phyloP scores from a whole-genome alignment of 2,329 filamentous ascomycete genomes.

The Hypoxylon sp. region DNA sequence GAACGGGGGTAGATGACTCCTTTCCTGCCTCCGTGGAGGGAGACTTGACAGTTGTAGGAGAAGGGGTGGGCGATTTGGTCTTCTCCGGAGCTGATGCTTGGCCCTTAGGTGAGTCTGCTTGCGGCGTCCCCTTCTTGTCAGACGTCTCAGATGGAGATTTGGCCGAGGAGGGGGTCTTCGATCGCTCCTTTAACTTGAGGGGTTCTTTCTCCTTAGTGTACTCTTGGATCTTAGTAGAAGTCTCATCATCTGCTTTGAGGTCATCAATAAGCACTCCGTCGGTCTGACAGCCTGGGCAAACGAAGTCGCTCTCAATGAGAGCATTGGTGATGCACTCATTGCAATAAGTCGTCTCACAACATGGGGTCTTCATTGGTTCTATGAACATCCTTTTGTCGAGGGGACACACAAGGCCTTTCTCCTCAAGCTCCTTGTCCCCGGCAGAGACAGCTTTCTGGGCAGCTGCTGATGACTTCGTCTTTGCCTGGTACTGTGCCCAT shows the following conservation, averaged over 20 bases:
- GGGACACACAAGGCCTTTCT: conserved; percentile 89
- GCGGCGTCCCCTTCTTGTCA: conserved; percentile 52
- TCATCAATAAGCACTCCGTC: conserved; percentile 95
- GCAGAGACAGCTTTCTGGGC: conserved; percentile 82
- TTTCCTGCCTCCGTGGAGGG: conserved; percentile 45
- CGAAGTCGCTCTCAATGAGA: conserved; percentile 97
- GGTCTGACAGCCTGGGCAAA: conserved; percentile 91
- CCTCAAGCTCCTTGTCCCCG: conserved; percentile 87
- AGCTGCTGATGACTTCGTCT: conserved; percentile 86
- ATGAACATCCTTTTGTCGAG: conserved; percentile 98
- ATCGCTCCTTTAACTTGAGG: conserved; percentile 58
- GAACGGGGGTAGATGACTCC: conserved; percentile 45
- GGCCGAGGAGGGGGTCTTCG: conserved; percentile 61
- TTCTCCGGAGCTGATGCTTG: conserved; percentile 52
- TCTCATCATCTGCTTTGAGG: conserved; percentile 84
- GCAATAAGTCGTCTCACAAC: conserved; percentile 98
- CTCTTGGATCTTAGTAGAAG: conserved; percentile 80
- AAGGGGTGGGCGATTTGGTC: conserved; percentile 46
- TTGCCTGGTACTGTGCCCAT: conserved; percentile 97
- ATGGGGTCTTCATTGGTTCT: conserved; percentile 98
- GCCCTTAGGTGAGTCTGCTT: conserved; percentile 53
- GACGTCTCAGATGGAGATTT: conserved; percentile 50
- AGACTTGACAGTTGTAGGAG: conserved; percentile 52
- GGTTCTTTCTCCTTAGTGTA: conserved; percentile 74
- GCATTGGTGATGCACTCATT: conserved; percentile 99